Conservation (phyloP, 768 basidiomycete species). For the Rubroboletus satanas region DNA sequence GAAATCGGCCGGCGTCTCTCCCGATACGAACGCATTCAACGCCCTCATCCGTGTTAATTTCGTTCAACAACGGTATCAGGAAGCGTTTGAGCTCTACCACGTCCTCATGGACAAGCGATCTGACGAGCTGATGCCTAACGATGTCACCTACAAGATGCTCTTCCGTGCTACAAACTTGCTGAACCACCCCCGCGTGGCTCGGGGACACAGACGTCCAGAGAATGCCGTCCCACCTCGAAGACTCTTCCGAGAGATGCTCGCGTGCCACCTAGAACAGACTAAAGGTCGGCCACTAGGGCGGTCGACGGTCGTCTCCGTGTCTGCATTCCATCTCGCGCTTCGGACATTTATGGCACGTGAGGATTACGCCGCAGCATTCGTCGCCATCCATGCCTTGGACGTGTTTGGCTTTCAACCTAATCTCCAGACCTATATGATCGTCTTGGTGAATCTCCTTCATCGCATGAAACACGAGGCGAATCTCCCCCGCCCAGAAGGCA, state of each 20-base stretch:
- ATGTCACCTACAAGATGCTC: slow-evolving; percentile 44
- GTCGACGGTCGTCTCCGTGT: slow-evolving; percentile 30
- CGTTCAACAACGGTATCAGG: slow-evolving; percentile 27
- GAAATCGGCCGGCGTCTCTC: slow-evolving; percentile 34
- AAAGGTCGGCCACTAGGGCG: slow-evolving; percentile 10
- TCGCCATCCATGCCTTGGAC: slow-evolving; percentile 34
- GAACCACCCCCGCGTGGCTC: slow-evolving; percentile 18
- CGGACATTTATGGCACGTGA: slow-evolving; percentile 40
- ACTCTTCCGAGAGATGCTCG: slow-evolving; percentile 46
- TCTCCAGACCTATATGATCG: slow-evolving; percentile 37
- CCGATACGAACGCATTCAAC: slow-evolving; percentile 45
- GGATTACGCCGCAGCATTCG: slow-evolving; percentile 48
- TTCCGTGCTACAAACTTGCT: slow-evolving; percentile 32
- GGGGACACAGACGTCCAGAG: slow-evolving; percentile 18
- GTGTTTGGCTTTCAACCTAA: slow-evolving; percentile 31
- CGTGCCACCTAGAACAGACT: slow-evolving; percentile 28
- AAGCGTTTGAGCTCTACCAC: slow-evolving; percentile 43
- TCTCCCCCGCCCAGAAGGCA: background rate
- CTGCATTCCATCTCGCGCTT: slow-evolving; percentile 40
- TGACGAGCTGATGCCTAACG: slow-evolving; percentile 33
- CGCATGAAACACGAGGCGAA: slow-evolving; percentile 26
- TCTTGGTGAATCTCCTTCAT: slow-evolving; percentile 38
- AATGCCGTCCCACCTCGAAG: slow-evolving; percentile 35
- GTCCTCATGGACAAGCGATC: slow-evolving; percentile 35
- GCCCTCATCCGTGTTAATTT: slow-evolving; percentile 42